Conservation (phyloP, 371 early-diverging fungal species). For the Capillidium rhysosporum region DNA sequence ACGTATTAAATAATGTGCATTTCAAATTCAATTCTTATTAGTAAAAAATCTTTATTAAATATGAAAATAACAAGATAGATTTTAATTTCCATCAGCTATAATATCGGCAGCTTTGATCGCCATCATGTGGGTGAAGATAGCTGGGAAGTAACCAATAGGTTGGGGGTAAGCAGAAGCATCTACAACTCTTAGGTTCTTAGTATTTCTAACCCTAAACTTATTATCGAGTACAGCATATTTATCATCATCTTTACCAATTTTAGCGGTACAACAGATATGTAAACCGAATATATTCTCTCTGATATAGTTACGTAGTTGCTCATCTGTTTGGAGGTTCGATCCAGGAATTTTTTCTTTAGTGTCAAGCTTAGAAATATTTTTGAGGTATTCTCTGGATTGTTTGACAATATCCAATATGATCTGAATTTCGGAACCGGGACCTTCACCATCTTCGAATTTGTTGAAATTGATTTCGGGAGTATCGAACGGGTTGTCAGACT, state of each 20-base stretch:
- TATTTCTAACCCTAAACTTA: constrained; percentile 14
- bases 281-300: not conserved
- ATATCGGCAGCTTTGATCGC: constrained; percentile 12
- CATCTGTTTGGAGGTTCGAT: not conserved
- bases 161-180: constrained; percentile 23
- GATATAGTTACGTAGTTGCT: not conserved
- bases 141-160: constrained; percentile 11
- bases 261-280: constrained; percentile 6
- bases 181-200: constrained; percentile 14
- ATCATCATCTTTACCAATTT: constrained; percentile 15
- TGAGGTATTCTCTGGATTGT: not conserved
- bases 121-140: constrained; percentile 12
- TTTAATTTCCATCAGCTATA: not conserved
- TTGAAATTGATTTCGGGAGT: constrained; percentile 4
- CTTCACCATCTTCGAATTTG: constrained; percentile 3
- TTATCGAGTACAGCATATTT: constrained; percentile 16
- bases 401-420: not conserved
- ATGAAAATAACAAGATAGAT: no score
- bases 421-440: not conserved
- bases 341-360: not conserved
- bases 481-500: not conserved
- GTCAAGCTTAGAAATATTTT: not conserved
- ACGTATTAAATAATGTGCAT: no score
- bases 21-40: no score
- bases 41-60: no score